Evolutionary conservation across 2,329 filamentous ascomycete genomes (phyloP).

Genomic region (Clonostachys rhizophaga): DNA sequence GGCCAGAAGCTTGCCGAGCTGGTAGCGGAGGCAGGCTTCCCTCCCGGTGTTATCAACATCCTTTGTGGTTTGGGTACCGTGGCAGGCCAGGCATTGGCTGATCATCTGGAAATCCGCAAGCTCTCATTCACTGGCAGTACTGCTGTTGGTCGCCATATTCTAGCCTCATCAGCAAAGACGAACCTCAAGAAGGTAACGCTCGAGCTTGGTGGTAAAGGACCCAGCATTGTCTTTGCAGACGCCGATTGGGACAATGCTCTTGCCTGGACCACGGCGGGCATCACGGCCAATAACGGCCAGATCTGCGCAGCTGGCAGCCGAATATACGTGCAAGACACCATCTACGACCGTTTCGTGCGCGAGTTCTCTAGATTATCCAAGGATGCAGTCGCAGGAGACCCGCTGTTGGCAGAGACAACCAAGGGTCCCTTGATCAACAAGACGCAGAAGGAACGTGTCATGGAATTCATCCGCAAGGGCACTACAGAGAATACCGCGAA

Average conservation of each 20-base stretch:
- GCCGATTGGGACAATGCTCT: conserved; percentile 60
- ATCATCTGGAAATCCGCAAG: conserved; percentile 65
- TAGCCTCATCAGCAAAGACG: conserved; percentile 62
- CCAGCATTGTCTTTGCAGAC: conserved; percentile 58
- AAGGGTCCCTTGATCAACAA: too few relatives aligned
- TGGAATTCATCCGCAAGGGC: conserved; percentile 7
- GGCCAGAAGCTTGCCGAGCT: conserved; percentile 44
- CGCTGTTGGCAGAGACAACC: too few relatives aligned
- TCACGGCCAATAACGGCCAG: conserved; percentile 33
- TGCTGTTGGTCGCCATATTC: conserved; percentile 63
- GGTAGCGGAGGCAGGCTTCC: conserved; percentile 69
- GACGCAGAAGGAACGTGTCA: background rate
- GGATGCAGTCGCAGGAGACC: too few relatives aligned
- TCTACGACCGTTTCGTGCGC: conserved; percentile 1
- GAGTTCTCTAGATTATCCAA: background rate
- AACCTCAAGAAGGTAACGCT: conserved; percentile 59
- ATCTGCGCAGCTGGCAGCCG: conserved; percentile 49
- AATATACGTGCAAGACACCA: conserved; percentile 42
- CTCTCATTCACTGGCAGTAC: conserved; percentile 73
- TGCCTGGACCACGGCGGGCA: conserved; percentile 20
- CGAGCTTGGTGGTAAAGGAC: conserved; percentile 62
- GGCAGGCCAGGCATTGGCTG: conserved; percentile 55
- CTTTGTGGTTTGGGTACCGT: conserved; percentile 64
- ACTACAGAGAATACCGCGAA: conserved; percentile 11
- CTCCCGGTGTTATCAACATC: conserved; percentile 69